A percentile compares a stretch with the other conserved stretches of the same genome.
Conservation (phyloP, 2,329 filamentous ascomycete genomes). For the Tothia fuscella region DNA sequence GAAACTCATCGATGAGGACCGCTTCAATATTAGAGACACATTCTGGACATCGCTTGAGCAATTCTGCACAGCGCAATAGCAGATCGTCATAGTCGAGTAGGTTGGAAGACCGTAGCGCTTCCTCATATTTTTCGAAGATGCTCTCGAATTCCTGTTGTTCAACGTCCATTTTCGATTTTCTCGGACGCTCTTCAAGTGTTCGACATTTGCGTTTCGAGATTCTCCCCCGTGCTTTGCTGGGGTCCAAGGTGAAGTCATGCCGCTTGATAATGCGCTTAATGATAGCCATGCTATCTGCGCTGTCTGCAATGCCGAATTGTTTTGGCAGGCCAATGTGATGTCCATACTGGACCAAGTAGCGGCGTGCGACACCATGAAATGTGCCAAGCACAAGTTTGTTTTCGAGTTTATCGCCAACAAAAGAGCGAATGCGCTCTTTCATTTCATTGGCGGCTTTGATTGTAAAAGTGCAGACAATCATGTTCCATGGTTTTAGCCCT, state of each 20-base stretch:
- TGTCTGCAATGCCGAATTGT: constrained; percentile 86
- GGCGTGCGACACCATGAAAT: constrained; percentile 83
- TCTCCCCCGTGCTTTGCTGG: constrained; percentile 56
- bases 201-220: constrained; percentile 45
- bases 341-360: constrained; percentile 76
- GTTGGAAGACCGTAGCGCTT: constrained; percentile 61
- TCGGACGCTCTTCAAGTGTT: too few species aligned
- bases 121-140: constrained; percentile 65
- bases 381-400: constrained; percentile 76
- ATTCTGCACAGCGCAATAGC: constrained; percentile 67
- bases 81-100: constrained; percentile 92
- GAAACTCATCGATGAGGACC: constrained; percentile 92
- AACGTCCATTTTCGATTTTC: constrained; percentile 24
- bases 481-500: constrained; percentile 66
- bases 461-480: constrained; percentile 93
- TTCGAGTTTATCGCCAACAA: constrained; percentile 68
- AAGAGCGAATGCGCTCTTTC: constrained; percentile 70
- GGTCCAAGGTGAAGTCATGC: constrained; percentile 55
- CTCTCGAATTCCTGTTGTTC: constrained; percentile 55
- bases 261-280: constrained; percentile 73
- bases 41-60: constrained; percentile 59
- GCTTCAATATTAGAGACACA: constrained; percentile 85
- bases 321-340: constrained; percentile 68
- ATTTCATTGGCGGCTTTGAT: constrained; percentile 92
- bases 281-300: constrained; percentile 65